Evolutionary conservation across 2,329 filamentous ascomycete species (phyloP).

Genomic region (Fusarium paranaense): DNA sequence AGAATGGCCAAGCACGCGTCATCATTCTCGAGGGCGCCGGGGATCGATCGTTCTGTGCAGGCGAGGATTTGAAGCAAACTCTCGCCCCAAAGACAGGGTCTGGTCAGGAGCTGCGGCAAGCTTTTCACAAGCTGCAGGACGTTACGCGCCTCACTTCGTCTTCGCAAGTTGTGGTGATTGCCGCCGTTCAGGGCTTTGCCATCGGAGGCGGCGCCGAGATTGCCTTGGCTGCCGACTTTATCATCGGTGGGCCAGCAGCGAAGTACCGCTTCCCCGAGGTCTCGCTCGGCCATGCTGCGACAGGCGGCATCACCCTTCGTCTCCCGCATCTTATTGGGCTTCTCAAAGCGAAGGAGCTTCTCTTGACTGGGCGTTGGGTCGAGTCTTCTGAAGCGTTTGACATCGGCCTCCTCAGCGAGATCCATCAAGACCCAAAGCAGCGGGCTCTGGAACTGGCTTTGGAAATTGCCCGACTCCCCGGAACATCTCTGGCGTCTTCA

Average conservation of each 20-base stretch:
- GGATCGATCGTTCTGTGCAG: neutral
- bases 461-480: neutral
- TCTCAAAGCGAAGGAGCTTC: slow-evolving; percentile 8
- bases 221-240: slow-evolving; percentile 13
- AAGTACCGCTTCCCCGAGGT: slow-evolving; percentile 14
- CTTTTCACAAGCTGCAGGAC: neutral
- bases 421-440: neutral
- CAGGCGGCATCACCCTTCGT: slow-evolving; percentile 11
- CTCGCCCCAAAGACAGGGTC: neutral
- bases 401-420: neutral
- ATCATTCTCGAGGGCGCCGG: neutral
- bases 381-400: neutral
- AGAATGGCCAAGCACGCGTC: neutral
- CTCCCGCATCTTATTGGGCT: slow-evolving; percentile 6
- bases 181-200: slow-evolving; percentile 10
- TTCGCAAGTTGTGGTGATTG: neutral
- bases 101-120: neutral
- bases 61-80: neutral
- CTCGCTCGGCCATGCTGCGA: slow-evolving; percentile 15
- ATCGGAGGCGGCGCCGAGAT: slow-evolving; percentile 17
- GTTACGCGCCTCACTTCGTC: neutral
- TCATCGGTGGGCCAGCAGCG: slow-evolving; percentile 7
- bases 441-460: neutral
- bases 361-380: neutral
- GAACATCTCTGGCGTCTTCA: neutral